phyloP scores from a whole-genome alignment of 2,329 filamentous ascomycete species.

The Trichoderma sp. region DNA sequence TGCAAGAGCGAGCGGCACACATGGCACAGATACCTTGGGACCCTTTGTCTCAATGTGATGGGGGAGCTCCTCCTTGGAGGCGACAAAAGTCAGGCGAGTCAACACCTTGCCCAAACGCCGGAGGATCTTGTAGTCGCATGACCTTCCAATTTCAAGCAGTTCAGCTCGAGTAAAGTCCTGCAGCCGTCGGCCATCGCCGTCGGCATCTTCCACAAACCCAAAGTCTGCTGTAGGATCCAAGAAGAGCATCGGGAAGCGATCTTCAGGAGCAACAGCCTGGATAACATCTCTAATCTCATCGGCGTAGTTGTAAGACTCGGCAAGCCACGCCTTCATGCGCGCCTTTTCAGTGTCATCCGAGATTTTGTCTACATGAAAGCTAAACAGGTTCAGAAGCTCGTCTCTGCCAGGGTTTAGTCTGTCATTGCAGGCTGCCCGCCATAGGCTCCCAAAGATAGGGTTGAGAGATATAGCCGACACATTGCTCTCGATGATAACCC shows the following conservation, averaged over 20 bases:
- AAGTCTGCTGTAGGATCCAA: constrained; percentile 52
- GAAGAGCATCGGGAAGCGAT: constrained; percentile 51
- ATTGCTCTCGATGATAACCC: constrained; percentile 47
- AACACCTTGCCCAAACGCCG: constrained; percentile 50
- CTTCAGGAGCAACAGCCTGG: constrained; percentile 38
- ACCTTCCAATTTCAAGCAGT: constrained; percentile 54
- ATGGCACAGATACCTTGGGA: constrained; percentile 39
- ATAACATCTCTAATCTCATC: constrained; percentile 46
- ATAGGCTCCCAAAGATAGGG: constrained; percentile 52
- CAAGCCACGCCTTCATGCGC: constrained; percentile 51
- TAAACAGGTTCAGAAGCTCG: constrained; percentile 46
- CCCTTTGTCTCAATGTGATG: constrained; percentile 41
- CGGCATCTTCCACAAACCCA: constrained; percentile 26
- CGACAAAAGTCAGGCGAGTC: constrained; percentile 48
- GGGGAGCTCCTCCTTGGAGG: constrained; percentile 44
- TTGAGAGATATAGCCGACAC: constrained; percentile 49
- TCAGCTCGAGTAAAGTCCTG: constrained; percentile 47
- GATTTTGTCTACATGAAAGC: constrained; percentile 43
- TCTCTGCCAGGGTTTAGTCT: constrained; percentile 44
- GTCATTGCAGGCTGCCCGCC: constrained; percentile 53
- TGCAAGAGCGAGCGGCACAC: constrained; percentile 48
- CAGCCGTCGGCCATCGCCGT: constrained; percentile 29
- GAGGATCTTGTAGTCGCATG: constrained; percentile 51
- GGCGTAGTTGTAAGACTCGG: constrained; percentile 52
- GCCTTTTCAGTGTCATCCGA: constrained; percentile 36